Evolutionary conservation across 2,329 filamentous ascomycete genomes (phyloP).

Genomic region (Esteya vermicola): DNA sequence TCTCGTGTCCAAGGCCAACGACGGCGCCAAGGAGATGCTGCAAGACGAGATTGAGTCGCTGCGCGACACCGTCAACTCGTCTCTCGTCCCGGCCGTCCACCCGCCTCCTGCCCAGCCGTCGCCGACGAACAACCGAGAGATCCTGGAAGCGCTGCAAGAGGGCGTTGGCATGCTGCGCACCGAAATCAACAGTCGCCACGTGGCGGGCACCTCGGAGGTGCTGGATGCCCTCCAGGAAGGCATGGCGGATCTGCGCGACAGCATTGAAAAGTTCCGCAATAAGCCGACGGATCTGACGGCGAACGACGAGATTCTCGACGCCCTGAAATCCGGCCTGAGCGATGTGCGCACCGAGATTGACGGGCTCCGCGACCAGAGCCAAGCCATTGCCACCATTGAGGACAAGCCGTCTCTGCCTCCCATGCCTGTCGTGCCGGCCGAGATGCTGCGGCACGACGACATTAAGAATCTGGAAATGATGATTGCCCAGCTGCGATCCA

Average conservation of each 20-base stretch:
- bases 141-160: slow-evolving; percentile 54
- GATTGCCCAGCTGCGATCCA: slow-evolving; percentile 68
- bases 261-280: slow-evolving; percentile 64
- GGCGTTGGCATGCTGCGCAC: slow-evolving; percentile 62
- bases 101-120: slow-evolving; percentile 18
- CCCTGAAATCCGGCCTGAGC: slow-evolving; percentile 68
- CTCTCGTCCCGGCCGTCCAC: slow-evolving; percentile 42
- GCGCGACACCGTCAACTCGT: slow-evolving; percentile 60
- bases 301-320: slow-evolving; percentile 80
- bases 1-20: slow-evolving; percentile 35
- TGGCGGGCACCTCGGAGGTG: slow-evolving; percentile 69
- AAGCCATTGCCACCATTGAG: slow-evolving; percentile 37
- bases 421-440: too few species aligned
- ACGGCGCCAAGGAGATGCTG: slow-evolving; percentile 51
- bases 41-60: slow-evolving; percentile 73
- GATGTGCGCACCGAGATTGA: slow-evolving; percentile 67
- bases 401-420: slow-evolving; percentile 33
- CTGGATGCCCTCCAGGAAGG: slow-evolving; percentile 84
- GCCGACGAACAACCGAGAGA: slow-evolving; percentile 39
- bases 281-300: slow-evolving; percentile 72
- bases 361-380: slow-evolving; percentile 47
- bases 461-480: slow-evolving; percentile 77
- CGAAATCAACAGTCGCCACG: slow-evolving; percentile 54
- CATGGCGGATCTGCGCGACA: slow-evolving; percentile 58
- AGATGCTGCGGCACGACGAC: slow-evolving; percentile 51